Evolutionary conservation across 2,329 filamentous ascomycete species (phyloP), one percentile per base, ranked within the genome.

Genomic region (Colletotrichum sp.): DNA sequence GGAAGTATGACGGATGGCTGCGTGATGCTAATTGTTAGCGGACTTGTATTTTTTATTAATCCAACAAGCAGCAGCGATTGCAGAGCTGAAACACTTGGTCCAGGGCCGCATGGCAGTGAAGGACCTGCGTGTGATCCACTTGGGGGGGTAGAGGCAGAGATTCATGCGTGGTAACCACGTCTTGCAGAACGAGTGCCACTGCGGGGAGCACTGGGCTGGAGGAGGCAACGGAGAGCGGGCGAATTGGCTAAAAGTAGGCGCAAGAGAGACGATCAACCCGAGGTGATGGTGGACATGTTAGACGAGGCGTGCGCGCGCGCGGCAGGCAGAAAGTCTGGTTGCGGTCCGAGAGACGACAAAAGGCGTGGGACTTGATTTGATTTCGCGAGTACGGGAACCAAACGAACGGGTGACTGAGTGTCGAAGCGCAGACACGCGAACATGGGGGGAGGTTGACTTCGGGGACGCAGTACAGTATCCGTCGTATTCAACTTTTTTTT

Each of bases 81-180:
- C 44, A 57, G 72, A 77, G 77, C 68, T 78, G 77, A 78, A 78
- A 78, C 77, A 70, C 44, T 70, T 76, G 73, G 76, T 67, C 68
- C 26, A 73, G 70, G 73, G 59, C 34, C 73, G 72, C 76, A 77
- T 77, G 76, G 76, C 69, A 76, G 72, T 59, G 64, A 70, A 76
- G 69, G 76, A 72, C 68, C 52, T 66, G 28, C 34, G 76, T 70
- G 62, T 74, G 76, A 73, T 77, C 76, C 76, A 76, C 76, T 77
- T 63, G 72, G 44, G 68, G 68, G 36, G 73, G 63, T 57, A 55
- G 44, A 76, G 66, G 73, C 60, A 76, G 36, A 73, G 44, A 74
- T 76, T 77, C 74, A 77, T 77, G 76, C 73, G 73, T 71, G 44
- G 67, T 71, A 66, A 75, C 60, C 66, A 71, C 60, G 65, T 75